Percentiles rank a stretch among this genome's conserved stretches.
These are phyloP conservation scores for Diaporthe capsici DNA, from an alignment of 2,329 filamentous ascomycete genomes.

Conservation along the genomic window DNA sequence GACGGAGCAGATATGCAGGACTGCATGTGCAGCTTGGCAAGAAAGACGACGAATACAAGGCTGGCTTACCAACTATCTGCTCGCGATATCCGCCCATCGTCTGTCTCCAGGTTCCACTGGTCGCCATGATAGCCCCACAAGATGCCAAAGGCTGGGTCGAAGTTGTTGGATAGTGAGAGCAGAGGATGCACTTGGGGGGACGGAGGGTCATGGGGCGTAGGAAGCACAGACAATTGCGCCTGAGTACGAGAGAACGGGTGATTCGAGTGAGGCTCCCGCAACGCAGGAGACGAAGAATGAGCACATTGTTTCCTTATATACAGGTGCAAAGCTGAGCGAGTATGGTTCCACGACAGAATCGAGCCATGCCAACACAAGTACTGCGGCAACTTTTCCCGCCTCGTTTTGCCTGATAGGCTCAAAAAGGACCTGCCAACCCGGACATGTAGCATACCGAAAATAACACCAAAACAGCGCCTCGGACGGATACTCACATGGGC, in stretches of 20 bases:
- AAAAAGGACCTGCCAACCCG: slow-evolving; percentile 30
- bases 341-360: not conserved
- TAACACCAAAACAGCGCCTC: slow-evolving; percentile 3
- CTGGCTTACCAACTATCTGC: slow-evolving; percentile 38
- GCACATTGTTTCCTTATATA: slow-evolving; percentile 38
- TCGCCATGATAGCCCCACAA: slow-evolving; percentile 2
- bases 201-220: slow-evolving; percentile 38
- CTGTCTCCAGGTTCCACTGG: slow-evolving; percentile 24
- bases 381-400: not conserved
- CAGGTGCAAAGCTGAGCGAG: slow-evolving; percentile 7
- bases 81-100: slow-evolving; percentile 26
- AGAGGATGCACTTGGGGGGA: slow-evolving; percentile 24
- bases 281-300: slow-evolving; percentile 16
- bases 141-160: slow-evolving; percentile 17
- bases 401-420: slow-evolving; percentile 33
- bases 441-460: slow-evolving; percentile 3
- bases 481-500: not conserved
- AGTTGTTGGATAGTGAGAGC: slow-evolving; percentile 9
- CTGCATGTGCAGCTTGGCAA: not conserved
- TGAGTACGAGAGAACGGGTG: not conserved
- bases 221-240: not conserved
- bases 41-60: not conserved
- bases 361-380: slow-evolving; percentile 10
- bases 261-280: slow-evolving; percentile 4
- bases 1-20: not conserved